phyloP scores from a whole-genome alignment of 2,329 filamentous ascomycete genomes.

The Aspergillus clavatus region DNA sequence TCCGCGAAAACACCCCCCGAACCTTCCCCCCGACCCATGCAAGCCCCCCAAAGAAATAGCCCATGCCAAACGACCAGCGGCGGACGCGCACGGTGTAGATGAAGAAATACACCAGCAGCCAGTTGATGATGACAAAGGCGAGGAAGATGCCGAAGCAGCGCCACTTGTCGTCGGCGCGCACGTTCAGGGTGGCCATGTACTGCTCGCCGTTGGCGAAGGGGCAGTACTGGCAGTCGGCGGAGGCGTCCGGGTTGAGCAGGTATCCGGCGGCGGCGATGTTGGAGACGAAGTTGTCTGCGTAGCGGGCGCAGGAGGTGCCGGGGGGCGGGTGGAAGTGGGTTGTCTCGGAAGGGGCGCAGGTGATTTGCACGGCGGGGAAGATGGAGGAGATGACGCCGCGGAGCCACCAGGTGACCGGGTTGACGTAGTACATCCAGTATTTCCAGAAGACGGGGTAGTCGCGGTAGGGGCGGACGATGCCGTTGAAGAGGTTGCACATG shows the following conservation, averaged over 20 bases:
- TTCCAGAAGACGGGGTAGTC: constrained; percentile 65
- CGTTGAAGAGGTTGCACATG: constrained; percentile 71
- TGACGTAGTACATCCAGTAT: constrained; percentile 66
- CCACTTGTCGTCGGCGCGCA: constrained; percentile 61
- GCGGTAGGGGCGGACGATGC: constrained; percentile 65
- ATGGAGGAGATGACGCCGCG: constrained; percentile 64
- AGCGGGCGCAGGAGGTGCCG: constrained; percentile 59
- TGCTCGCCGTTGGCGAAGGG: constrained; percentile 61
- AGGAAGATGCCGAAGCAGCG: constrained; percentile 67
- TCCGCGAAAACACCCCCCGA: constrained; percentile 26
- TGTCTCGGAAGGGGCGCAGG: constrained; percentile 53
- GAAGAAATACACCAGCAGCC: constrained; percentile 70
- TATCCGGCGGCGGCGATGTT: constrained; percentile 52
- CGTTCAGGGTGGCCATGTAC: constrained; percentile 59
- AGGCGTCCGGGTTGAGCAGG: constrained; percentile 58
- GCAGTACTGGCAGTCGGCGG: constrained; percentile 63
- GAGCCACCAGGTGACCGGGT: constrained; percentile 68
- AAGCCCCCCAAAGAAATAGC: constrained; percentile 49
- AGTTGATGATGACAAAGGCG: constrained; percentile 66
- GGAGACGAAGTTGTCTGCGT: constrained; percentile 57
- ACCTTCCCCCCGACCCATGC: constrained; percentile 37
- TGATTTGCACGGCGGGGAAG: constrained; percentile 48
- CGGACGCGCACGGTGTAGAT: constrained; percentile 67
- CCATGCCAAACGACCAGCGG: constrained; percentile 67
- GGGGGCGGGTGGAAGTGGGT: constrained; percentile 63